Base-by-base conservation (phyloP, 2,329 filamentous ascomycete species). In the Lithohypha guttulata region DNA sequence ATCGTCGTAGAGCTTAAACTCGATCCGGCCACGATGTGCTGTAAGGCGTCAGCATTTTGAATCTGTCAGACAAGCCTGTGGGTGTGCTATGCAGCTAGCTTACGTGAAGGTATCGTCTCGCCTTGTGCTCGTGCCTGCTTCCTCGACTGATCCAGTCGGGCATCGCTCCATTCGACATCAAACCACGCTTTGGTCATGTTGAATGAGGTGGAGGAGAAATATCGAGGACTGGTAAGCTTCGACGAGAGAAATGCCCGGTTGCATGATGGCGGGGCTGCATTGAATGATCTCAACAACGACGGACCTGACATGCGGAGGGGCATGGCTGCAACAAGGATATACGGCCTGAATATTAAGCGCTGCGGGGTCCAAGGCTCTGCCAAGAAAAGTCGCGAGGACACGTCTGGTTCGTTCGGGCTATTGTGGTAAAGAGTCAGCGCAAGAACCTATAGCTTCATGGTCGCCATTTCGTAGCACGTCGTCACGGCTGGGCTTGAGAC, bases 1-100 rank as follows among this genome's bases (percentile, higher is more conserved):
- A 52, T 85, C 74, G 61, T 89, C 75, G 73, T 71, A 94, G 61
- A 96, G 84, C 56, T 79, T 78, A 73, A 95, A 93, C 71, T 76
- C 81, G 73, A 96, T 83, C 60, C 82, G 81, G 57, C 81, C 85
- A 37, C 54, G 56, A 68, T 91, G 81, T 46, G 64, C 84, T 85
- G 53, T 49, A 59, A 32, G 35, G 4, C 4, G 15, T 6, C 4
- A 28, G 26, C 26, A 28, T 28, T 14, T 6, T 10, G 4, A 28
- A n/a, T 28, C 4, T 11, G 11, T 20, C 34, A 36, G 20, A 7
- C n/a, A 4, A 4, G 27, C 42, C 40, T 39, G 26, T 39, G 36
- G 47, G 39, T 48, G 32, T 34, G 44, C 42, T 14, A 11, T 28
- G n/a, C n/a, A n/a, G n/a, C 29, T 26, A 34, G 34, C 39, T 14